Conservation (phyloP, 495 filamentous ascomycete species). For the Penicillium pancosmium region DNA sequence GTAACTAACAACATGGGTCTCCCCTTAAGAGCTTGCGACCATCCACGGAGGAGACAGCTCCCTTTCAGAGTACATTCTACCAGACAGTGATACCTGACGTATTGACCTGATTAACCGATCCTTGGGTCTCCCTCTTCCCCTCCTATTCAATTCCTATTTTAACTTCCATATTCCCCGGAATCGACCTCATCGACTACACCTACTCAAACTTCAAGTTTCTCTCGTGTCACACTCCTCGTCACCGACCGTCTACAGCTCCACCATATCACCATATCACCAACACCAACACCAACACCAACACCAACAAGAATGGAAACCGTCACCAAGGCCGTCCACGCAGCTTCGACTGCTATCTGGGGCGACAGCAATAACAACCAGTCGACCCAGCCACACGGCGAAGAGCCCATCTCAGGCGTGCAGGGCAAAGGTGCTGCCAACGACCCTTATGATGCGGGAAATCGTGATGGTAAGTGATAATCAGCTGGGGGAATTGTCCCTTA, state of each 20-base stretch:
- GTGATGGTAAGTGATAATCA: constrained; percentile 35
- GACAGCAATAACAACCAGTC: constrained; percentile 22
- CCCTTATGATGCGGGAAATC: constrained; percentile 49
- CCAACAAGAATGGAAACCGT: constrained; percentile 39
- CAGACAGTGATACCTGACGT: constrained; percentile 5
- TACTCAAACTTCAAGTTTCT: too few relatives aligned
- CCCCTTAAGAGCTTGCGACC: neutral
- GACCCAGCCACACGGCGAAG: constrained; percentile 32
- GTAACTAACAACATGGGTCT: constrained; percentile 14
- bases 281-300: neutral
- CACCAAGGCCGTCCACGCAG: constrained; percentile 37
- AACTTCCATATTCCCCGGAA: constrained; percentile 6
- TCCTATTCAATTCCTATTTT: neutral
- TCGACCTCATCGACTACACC: neutral
- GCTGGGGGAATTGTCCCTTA: neutral
- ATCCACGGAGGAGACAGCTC: neutral
- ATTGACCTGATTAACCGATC: constrained; percentile 10
- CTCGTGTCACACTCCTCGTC: too few relatives aligned
- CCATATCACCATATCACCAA: neutral
- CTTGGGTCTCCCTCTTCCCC: constrained; percentile 5
- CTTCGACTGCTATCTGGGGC: constrained; percentile 39
- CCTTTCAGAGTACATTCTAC: neutral
- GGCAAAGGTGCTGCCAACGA: constrained; percentile 40
- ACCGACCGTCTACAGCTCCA: neutral
- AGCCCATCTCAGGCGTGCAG: constrained; percentile 47